Evolutionary conservation across 306 rosid species (phyloP).

Genomic region (Casuarina cunninghamiana): DNA sequence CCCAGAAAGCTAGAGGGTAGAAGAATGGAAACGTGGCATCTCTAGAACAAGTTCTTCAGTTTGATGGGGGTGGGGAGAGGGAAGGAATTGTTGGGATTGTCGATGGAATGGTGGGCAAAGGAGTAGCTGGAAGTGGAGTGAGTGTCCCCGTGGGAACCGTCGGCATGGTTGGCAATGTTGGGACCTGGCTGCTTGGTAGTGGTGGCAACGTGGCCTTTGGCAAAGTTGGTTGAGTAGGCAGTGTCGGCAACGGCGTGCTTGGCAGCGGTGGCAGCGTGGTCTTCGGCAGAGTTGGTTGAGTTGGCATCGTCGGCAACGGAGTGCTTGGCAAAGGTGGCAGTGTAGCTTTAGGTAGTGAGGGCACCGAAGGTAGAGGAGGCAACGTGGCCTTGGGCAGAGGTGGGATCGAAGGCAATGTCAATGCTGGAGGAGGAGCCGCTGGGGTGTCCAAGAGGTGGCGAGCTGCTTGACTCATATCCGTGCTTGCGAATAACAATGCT

Average conservation of each 20-base stretch:
- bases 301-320: background rate
- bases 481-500: constrained; percentile 22
- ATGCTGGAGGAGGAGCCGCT: constrained; percentile 26
- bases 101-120: constrained; percentile 21
- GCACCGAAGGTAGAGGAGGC: constrained; percentile 13
- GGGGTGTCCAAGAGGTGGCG: constrained; percentile 32
- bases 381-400: constrained; percentile 19
- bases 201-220: constrained; percentile 32
- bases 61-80: constrained; percentile 31
- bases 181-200: constrained; percentile 16
- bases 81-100: constrained; percentile 21
- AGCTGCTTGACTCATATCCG: constrained; percentile 21
- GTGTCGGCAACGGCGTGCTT: constrained; percentile 20
- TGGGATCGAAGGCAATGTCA: constrained; percentile 26
- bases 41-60: constrained; percentile 4
- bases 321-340: constrained; percentile 12
- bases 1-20: background rate
- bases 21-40: background rate
- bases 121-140: constrained; percentile 21
- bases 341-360: constrained; percentile 15
- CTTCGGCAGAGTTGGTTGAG: constrained; percentile 13
- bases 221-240: constrained; percentile 27
- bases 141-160: constrained; percentile 19
- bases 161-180: constrained; percentile 19
- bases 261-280: constrained; percentile 21